Evolutionary conservation across 2,329 filamentous ascomycete species (phyloP).

Genomic region (Bipolaris oryzae): DNA sequence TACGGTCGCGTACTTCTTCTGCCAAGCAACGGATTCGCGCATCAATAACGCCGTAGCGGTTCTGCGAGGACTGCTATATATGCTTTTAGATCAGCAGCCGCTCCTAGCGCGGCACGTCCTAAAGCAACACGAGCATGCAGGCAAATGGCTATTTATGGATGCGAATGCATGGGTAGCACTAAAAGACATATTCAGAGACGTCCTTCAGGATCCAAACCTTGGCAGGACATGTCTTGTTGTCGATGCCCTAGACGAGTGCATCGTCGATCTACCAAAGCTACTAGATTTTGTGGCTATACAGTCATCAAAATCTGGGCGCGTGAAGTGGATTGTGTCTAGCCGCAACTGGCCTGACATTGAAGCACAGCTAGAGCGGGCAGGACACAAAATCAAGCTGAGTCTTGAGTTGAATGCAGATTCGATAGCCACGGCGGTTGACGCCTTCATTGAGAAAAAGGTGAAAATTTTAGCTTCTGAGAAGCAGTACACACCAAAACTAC

Average conservation of each 20-base stretch:
- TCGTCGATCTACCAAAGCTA: not conserved
- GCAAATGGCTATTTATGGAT: conserved; percentile 33
- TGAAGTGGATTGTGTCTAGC: not conserved
- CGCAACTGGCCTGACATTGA: not conserved
- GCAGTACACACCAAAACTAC: conserved; percentile 36
- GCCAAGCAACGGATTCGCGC: conserved; percentile 31
- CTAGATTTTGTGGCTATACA: not conserved
- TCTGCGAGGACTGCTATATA: conserved; percentile 52
- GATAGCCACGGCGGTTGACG: conserved; percentile 44
- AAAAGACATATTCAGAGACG: conserved; percentile 45
- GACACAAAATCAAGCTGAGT: not conserved
- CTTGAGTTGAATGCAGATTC: conserved; percentile 16
- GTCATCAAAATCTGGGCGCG: not conserved
- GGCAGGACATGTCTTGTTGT: conserved; percentile 13
- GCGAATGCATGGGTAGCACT: conserved; percentile 32
- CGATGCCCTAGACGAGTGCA: conserved; percentile 23
- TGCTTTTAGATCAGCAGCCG: conserved; percentile 46
- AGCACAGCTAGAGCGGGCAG: not conserved
- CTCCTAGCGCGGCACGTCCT: conserved; percentile 29
- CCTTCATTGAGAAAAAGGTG: conserved; percentile 50
- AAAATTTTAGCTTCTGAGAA: not conserved
- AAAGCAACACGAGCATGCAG: conserved; percentile 34
- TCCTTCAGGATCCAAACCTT: conserved; percentile 49
- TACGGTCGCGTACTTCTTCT: conserved; percentile 45
- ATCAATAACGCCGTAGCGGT: conserved; percentile 42